Evolutionary conservation across 805 yeast genomes (phyloP), one percentile per base, ranked within the genome.

Genomic region (Wickerhamomyces rabaulensis): DNA sequence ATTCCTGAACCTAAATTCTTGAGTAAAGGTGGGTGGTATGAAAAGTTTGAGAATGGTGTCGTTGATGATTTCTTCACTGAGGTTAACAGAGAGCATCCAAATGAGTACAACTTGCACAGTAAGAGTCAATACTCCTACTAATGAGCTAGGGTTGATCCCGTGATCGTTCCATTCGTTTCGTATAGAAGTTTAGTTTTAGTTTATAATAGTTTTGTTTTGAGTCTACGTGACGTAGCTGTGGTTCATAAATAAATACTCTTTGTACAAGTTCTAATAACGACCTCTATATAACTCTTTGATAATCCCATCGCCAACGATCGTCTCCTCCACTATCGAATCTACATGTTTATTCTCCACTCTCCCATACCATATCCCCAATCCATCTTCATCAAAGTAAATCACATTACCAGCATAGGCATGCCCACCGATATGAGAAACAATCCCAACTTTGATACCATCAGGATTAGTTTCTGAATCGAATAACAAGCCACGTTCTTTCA

Each of bases 341-440:
- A 87, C 82, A 40, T 76, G 73, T 6, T 70, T 67, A 0, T 92
- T 89, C 41, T 69, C 65, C 2, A 87, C 89, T 44, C 87, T 69
- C 0, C 95, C 94, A 60, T 87, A 87, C 95, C 95, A 87, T 3
- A 82, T 45, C 12, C 49, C 39, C 4, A 52, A 19, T 1, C 79
- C 75, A 27, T 65, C 60, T 10, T 61, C 62, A 41, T 70, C 69
- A 51, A 81, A 80, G 43, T 76, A 74, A 2, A 87, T 66, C 13
- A 88, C 79, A 57, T 88, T 88, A 0, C 95, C 96, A 2, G 96
- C 96, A 63, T 79, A 88, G 2, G 64, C 87, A 61, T 88, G 96
- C 0, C 96, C 96, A 1, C 96, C 95, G 37, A 88, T 70, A 61
- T 88, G 96, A 12, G 91, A 82, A 0, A 84, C 69, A 7, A 76